Base-by-base conservation (phyloP, 257 asterid genomes). In the Nyctanthes arbortristis region DNA sequence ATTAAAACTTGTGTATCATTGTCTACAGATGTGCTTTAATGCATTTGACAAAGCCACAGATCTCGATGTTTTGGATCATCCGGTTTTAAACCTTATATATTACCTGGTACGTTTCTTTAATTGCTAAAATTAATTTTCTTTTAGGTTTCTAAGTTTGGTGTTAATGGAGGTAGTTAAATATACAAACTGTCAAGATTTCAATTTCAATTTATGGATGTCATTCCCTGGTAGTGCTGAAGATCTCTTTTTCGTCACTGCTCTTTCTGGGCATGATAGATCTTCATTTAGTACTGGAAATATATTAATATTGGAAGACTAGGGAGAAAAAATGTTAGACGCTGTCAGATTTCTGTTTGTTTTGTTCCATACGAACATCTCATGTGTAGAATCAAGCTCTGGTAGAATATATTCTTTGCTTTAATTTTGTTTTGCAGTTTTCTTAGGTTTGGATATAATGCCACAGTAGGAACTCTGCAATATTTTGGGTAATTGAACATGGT, bases 41-140 rank as follows among this genome's bases (percentile, higher is more conserved):
- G 93, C 99, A 59, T 89, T 93, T 72, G 91, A 93, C 43, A 78
- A 84, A 39, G 94, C 89, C 66, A 97, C 97, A 24, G 92, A 93
- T 81, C 91, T 93, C 37, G 96, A 93, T 79, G 91, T 93, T 81
- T 78, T 91, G 80, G 83, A 91, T 69, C 96, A 93, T 79, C 97
- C 97, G 43, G 77, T 87, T 62, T 62, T 93, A 71, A 93, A 91
- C 79, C 78, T 91, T 28, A 75, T 84, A 11, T 93, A 93, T 77
- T 93, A 88, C 81, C 82, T 93, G 89, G 99, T 93, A 78, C 54
- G 89, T 67, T 63, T 69, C 31, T 39, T 28, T 13, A n/a, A 47
- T 28, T 58, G 24, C 29, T 69, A 6, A 52, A n/a, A 33, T 20
- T n/a, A 37, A 36, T 4, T 28, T 12, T n/a, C 55, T 59, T 59